Percentiles rank a stretch among this genome's conserved stretches.
phyloP scores from a whole-genome alignment of 306 rosid genomes.

The cucumber (Cucumis sativus) region DNA sequence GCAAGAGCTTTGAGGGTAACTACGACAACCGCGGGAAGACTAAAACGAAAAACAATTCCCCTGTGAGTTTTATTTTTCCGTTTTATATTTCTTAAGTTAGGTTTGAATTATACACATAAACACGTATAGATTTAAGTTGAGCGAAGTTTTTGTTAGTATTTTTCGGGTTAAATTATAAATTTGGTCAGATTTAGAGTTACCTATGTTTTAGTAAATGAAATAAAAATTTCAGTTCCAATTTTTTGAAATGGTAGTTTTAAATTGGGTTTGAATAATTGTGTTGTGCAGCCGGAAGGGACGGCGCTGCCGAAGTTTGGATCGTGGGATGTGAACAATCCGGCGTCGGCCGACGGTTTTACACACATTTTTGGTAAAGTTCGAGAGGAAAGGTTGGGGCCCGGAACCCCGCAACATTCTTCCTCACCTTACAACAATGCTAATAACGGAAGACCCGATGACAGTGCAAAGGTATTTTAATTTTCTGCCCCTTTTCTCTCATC shows the following conservation, averaged over 20 bases:
- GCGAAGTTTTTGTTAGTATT: no score
- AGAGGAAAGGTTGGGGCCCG: background rate
- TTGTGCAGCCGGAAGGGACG: background rate
- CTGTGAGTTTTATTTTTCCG: conserved; percentile 22
- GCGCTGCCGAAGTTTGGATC: conserved; percentile 13
- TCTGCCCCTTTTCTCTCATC: background rate
- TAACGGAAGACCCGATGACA: background rate
- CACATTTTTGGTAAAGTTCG: conserved; percentile 13
- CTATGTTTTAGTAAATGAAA: no score
- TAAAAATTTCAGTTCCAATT: no score
- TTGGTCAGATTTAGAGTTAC: no score
- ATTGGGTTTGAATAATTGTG: conserved; percentile 16
- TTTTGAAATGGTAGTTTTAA: background rate
- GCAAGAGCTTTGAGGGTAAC: conserved; percentile 48
- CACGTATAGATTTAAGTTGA: no score
- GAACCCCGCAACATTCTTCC: background rate
- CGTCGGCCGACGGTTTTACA: conserved; percentile 9
- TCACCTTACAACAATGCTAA: background rate
- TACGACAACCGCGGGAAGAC: conserved; percentile 74
- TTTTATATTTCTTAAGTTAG: no score
- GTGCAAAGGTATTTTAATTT: background rate
- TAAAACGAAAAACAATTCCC: conserved; percentile 46
- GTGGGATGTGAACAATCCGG: conserved; percentile 11
- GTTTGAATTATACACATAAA: no score
- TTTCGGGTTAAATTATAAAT: no score